Base-by-base conservation (phyloP, 768 basidiomycete genomes). In the Psilocybe azurescens region DNA sequence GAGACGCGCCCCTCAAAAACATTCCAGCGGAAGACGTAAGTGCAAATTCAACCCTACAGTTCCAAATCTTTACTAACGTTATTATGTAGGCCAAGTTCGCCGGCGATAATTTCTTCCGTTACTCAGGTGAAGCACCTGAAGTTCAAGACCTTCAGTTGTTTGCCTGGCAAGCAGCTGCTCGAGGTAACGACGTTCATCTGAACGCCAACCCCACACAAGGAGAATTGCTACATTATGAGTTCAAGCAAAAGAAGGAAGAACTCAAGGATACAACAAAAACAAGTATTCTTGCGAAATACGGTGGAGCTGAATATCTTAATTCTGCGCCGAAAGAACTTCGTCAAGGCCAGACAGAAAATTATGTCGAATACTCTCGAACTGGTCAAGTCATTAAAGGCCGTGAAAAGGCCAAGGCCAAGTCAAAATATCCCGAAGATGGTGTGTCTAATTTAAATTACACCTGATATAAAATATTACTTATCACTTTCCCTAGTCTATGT, bases 361-460 rank as follows among this genome's bases (percentile, higher is more conserved):
- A 99, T 64, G 93, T 98, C 49, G 97, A 99, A 78, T 99, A 98
- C 75, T 96, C 95, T 58, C 82, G 95, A 64, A 86, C 93, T 24
- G 97, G 97, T 18, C 88, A 92, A 70, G 84, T 99, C 58, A 83
- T 99, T 67, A 96, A 93, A 77, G 97, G 97, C 32, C 86, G 87
- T 63, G 97, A 99, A 78, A 84, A 88, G 55, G 94, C 88, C 1
- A 95, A 95, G 73, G 87, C 87, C 46, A 84, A 83, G 70, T 95
- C 94, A 32, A 99, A 98, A 75, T 99, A 99, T 75, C 89, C 92
- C 4, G 97, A 99, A 78, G 95, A 99, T 84, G 90, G 95, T 95
- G 72, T 64, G 89, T 82, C 3, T 29, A 49, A 60, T 61, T 59
- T 20, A 57, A 24, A 30, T 8, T 63, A 53, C 46, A 24, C 24